Conservation (phyloP, 148 eudicot species). For the Nepenthes mirabilis region DNA sequence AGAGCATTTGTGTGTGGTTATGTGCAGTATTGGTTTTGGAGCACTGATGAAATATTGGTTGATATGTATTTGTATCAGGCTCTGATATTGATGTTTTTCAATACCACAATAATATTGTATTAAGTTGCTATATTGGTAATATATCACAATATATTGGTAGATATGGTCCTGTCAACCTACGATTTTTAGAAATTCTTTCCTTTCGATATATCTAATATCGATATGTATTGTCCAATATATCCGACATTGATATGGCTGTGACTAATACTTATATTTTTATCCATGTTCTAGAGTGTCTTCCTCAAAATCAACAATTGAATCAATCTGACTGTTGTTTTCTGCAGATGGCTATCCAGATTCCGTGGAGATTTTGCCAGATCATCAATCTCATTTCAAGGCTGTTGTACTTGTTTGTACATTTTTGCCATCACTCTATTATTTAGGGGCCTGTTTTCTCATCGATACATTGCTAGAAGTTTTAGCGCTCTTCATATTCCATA, state of each 20-base stretch:
- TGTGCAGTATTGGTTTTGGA: too few species aligned
- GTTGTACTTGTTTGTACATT: constrained; percentile 94
- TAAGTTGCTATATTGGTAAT: background rate
- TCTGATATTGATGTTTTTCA: too few species aligned
- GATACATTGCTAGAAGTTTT: background rate
- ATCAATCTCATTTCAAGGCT: constrained; percentile 42
- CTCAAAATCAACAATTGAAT: background rate
- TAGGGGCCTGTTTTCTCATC: constrained; percentile 1
- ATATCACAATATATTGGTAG: too few species aligned
- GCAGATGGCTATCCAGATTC: constrained; percentile 33
- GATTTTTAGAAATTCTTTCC: too few species aligned
- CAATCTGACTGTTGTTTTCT: constrained; percentile 3
- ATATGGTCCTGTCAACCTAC: too few species aligned
- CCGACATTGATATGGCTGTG: too few species aligned
- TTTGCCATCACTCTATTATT: constrained; percentile 23
- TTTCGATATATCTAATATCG: too few species aligned
- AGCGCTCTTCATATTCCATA: background rate
- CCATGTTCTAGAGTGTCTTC: background rate
- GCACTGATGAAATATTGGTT: too few species aligned
- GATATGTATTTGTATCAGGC: too few species aligned
- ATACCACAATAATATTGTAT: too few species aligned
- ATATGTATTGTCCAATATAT: too few species aligned
- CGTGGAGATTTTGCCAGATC: constrained; percentile 34
- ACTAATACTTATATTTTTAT: background rate
- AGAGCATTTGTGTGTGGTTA: too few species aligned